Percentiles rank a stretch among this genome's conserved stretches.
Evolutionary conservation across 345 rosid species (phyloP).

Genomic region (Gossypium mustelinum): DNA sequence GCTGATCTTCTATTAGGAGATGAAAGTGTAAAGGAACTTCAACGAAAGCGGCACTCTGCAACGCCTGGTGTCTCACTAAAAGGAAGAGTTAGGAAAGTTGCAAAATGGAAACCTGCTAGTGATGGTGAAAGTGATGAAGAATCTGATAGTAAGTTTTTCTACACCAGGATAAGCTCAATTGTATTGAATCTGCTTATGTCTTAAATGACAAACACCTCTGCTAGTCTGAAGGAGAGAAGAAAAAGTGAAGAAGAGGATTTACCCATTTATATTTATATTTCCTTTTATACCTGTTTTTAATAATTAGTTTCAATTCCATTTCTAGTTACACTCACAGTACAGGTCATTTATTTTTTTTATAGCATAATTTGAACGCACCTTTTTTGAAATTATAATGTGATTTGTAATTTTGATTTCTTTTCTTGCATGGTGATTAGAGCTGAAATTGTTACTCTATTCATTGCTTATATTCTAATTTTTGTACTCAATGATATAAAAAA

Average conservation of each 20-base stretch:
- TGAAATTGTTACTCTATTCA: background rate
- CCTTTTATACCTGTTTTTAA: background rate
- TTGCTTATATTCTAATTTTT: background rate
- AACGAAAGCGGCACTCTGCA: conserved; percentile 88
- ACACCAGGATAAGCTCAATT: background rate
- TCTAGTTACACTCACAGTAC: background rate
- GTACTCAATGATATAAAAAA: background rate
- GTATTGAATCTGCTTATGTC: background rate
- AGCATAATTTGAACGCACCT: background rate
- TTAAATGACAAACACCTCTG: background rate
- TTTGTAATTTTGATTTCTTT: background rate
- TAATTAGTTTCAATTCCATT: background rate
- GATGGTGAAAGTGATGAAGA: conserved; percentile 85
- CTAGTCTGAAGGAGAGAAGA: background rate
- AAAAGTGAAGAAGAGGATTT: background rate
- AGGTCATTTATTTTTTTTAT: background rate
- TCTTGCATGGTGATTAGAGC: background rate
- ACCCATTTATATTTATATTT: background rate
- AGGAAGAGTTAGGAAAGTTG: conserved; percentile 93
- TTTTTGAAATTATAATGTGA: background rate
- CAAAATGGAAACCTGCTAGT: conserved; percentile 80
- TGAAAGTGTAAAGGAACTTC: conserved; percentile 80
- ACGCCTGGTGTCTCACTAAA: conserved; percentile 79
- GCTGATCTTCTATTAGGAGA: conserved; percentile 51
- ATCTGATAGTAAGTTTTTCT: conserved; percentile 63